These are phyloP conservation scores for Citrus cavaleriei DNA, from an alignment of 345 rosid genomes.

Conservation along the genomic window DNA sequence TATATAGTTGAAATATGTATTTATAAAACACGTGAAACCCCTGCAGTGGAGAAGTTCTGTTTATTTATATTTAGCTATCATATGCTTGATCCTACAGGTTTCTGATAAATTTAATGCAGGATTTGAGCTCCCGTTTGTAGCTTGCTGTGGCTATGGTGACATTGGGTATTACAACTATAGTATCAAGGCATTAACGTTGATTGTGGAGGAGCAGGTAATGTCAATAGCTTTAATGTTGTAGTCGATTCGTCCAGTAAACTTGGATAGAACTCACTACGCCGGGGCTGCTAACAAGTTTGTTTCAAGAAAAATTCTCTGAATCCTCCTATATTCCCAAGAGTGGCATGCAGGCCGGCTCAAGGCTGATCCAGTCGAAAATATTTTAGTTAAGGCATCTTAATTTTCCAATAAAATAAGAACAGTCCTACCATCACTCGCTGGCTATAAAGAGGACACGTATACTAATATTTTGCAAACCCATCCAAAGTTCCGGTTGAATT, in stretches of 20 bases:
- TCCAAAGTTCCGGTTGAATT: too few relatives aligned
- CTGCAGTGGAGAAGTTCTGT: too few relatives aligned
- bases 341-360: conserved; percentile 15
- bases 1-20: too few relatives aligned
- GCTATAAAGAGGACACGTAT: too few relatives aligned
- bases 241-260: conserved; percentile 23
- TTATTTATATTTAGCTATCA: too few relatives aligned
- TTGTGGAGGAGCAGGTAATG: conserved; percentile 19
- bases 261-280: conserved; percentile 38
- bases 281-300: conserved; percentile 34
- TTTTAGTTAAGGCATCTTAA: too few relatives aligned
- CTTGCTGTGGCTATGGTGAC: conserved; percentile 37
- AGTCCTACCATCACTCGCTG: too few relatives aligned
- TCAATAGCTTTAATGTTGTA: conserved; percentile 11
- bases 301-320: conserved; percentile 29
- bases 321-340: conserved; percentile 19
- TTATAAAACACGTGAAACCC: too few relatives aligned
- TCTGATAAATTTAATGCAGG: conserved; percentile 11
- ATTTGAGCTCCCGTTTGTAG: conserved; percentile 20
- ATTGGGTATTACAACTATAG: conserved; percentile 18
- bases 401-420: too few relatives aligned
- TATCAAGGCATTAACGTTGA: background rate
- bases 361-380: too few relatives aligned
- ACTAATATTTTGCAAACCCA: too few relatives aligned
- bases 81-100: background rate